Base-by-base conservation (phyloP, 176 grass and related monocot species). In the Elymus sibiricus region DNA sequence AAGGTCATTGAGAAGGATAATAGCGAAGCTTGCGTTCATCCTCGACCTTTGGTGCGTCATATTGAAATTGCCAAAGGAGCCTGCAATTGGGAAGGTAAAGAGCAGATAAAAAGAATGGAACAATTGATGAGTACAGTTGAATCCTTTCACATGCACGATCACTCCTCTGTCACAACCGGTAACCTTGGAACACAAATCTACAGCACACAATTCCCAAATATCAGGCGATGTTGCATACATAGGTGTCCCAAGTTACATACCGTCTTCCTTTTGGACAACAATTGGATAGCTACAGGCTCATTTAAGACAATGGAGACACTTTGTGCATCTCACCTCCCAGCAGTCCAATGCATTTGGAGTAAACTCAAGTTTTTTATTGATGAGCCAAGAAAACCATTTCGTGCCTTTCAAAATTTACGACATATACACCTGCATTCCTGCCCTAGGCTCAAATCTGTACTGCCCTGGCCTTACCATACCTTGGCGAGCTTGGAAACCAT, bases 201-300 rank as follows among this genome's bases (percentile, higher is more conserved):
- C 12, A 0, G 0, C 4, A 2, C 2, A 5, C 47, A 53, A 17
- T 53, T 53, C 49, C 15, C 0, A 53, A 53, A 53, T 53, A 53
- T 53, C 4, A 53, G 49, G 49, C 17, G 49, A 15, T 53, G 49
- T 53, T 53, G 49, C 13, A 53, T 53, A 14, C 15, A 53, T 14
- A 53, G 49, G 15, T 53, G 49, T 15, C 49, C 49, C 49, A 53
- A 53, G 49, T 17, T 76, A 4, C 26, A 76, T 2, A 6, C 9
- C 3, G 44, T 76, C 15, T 76, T 76, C 27, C 14, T 16, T 6
- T 4, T 25, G 25, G 26, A 64, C 34, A 13, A 4, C 9, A 17
- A 6, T 53, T 0, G 2, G 2, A 29, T 14, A 0, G 0, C 0
- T 8, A 4, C 0, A 19, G 0, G 0, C 2, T 32, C 27, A 3